Evolutionary conservation across 768 basidiomycete species (phyloP), one percentile per base, ranked within the genome.

Genomic region (Amylocystis lapponica): DNA sequence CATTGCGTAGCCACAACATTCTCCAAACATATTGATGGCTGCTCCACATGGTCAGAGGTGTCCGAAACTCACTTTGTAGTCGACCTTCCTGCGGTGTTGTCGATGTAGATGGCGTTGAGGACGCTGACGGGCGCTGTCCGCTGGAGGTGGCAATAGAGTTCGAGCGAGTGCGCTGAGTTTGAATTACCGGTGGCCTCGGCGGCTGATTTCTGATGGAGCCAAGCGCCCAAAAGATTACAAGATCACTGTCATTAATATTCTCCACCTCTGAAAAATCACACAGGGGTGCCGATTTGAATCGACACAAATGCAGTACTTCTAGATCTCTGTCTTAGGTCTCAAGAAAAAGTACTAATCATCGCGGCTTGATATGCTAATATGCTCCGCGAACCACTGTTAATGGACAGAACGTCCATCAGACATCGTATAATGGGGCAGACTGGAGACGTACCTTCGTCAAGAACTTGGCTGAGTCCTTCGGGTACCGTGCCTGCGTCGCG

Each of bases 391-490:
- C 51, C 51, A 53, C 51, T 53, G 29, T 5, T 22, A 21, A 7
- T 2, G 3, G 14, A 5, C 12, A 27, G 19, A n/a, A 30, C n/a
- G 29, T n/a, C 9, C 6, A 6, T 20, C 19, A 16, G 8, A n/a
- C 22, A 7, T 21, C 10, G 11, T 10, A 29, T 13, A 3, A 27
- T 27, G n/a, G 2, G n/a, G 26, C n/a, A 23, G 8, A 27, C 20
- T 2, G 11, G 4, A 20, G 14, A 41, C 53, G 3, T 14, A 61
- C 61, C 46, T 57, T 47, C 12, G 31, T 57, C 43, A 63, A 36
- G 45, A 63, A 61, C 26, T 27, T 34, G 1, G 57, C 41, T 0
- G 59, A 63, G 3, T 58, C 46, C 41, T 63, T 63, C 3, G 57
- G 53, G 3, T 52, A 51, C 6, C 61, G 46, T 49, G 53, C 54